Evolutionary conservation across 768 basidiomycete genomes (phyloP), one percentile per base, ranked within the genome.

Genomic region (Phanerochaete carnosa): DNA sequence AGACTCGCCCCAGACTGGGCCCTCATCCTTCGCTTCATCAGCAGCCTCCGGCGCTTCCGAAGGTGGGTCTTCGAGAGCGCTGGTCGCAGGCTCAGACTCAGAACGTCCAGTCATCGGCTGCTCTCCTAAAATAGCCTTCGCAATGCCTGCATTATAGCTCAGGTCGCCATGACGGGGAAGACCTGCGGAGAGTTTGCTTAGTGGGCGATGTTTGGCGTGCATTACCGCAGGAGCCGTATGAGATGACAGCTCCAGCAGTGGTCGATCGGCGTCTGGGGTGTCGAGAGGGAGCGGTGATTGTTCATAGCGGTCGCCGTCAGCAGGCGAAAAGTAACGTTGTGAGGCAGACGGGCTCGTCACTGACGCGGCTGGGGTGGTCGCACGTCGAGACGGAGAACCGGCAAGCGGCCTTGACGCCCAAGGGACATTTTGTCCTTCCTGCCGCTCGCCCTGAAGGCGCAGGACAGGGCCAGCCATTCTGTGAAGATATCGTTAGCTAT

Each of bases 391-490:
- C 15, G 75, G 70, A 1, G 75, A 72, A 39, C 74, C 77, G 6
- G 63, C 26, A 15, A 72, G 68, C 9, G 63, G 54, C 33, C 80
- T 72, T 3, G 80, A 74, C 6, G 85, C 82, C 89, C 89, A 91
- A 9, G 82, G 74, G 3, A 90, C 75, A 13, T 70, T 73, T 15
- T 77, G 75, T 57, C 84, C 81, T 3, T 80, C 79, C 32, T 73
- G 33, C 33, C 32, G 29, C 28, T 57, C 45, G 29, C 57, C 46
- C n/a, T 47, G 47, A 25, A 25, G 28, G n/a, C 33, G 79, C 11
- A 77, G 74, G 35, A 94, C 80, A 9, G 85, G 82, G 6, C 90
- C 83, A 9, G 79, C 73, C 92, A 94, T 94, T 68, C 91, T 91
- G 67, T 39, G 28, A 1, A 6, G 35, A 15, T 8, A 7, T 12